These are phyloP conservation scores for Xylaria hypoxylon DNA, from an alignment of 2,329 filamentous ascomycete species.

Conservation along the genomic window DNA sequence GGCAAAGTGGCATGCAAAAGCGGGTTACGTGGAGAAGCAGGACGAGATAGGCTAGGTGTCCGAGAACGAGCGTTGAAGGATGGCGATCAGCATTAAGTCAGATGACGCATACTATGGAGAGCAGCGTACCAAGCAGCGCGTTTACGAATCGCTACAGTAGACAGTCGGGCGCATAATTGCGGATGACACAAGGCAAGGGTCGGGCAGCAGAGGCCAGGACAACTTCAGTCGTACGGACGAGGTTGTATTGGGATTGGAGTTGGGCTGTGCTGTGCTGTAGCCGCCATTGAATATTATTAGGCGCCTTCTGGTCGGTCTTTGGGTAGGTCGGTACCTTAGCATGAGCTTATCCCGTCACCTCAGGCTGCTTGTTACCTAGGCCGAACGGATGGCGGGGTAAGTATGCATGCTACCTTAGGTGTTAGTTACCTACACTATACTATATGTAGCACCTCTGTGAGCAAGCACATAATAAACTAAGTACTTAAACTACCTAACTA, in stretches of 20 bases:
- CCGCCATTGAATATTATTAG: slow-evolving; percentile 38
- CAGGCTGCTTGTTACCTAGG: too few relatives aligned
- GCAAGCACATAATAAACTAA: too few relatives aligned
- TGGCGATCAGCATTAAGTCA: slow-evolving; percentile 34
- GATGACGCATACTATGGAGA: slow-evolving; percentile 35
- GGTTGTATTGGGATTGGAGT: slow-evolving; percentile 40
- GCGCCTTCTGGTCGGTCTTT: slow-evolving; percentile 27
- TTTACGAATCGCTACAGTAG: slow-evolving; percentile 37
- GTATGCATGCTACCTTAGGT: not conserved
- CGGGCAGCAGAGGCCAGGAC: slow-evolving; percentile 32
- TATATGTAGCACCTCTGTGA: too few relatives aligned
- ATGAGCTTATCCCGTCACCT: too few relatives aligned
- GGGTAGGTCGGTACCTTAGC: not conserved
- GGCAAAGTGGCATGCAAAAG: slow-evolving; percentile 28
- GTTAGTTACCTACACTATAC: too few relatives aligned
- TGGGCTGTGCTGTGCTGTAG: slow-evolving; percentile 36
- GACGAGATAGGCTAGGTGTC: slow-evolving; percentile 19
- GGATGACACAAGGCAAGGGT: slow-evolving; percentile 29
- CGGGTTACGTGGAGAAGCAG: slow-evolving; percentile 33
- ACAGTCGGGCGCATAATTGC: slow-evolving; percentile 40
- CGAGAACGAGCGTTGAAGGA: slow-evolving; percentile 28
- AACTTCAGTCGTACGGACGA: slow-evolving; percentile 19
- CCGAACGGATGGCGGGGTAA: slow-evolving; percentile 8
- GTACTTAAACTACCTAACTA: too few relatives aligned
- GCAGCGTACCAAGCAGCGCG: slow-evolving; percentile 43